Conservation (phyloP, 2,329 filamentous ascomycete genomes). For the Pyrenochaeta sp. region DNA sequence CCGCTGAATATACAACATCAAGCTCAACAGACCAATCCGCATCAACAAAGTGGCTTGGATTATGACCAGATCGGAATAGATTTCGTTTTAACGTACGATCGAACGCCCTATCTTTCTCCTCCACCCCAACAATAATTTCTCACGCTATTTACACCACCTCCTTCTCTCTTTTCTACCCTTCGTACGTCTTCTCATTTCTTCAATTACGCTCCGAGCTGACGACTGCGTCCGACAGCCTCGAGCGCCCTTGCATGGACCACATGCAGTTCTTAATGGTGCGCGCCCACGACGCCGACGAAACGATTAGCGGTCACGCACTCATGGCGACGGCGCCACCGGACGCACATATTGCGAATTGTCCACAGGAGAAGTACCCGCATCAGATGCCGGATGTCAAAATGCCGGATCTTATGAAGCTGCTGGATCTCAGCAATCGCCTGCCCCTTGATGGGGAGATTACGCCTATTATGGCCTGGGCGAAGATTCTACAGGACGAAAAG, state of each 20-base stretch:
- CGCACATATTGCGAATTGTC: constrained; percentile 64
- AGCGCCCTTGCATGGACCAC: constrained; percentile 93
- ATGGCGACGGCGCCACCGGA: constrained; percentile 92
- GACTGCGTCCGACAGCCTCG: constrained; percentile 67
- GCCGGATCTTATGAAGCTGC: constrained; percentile 78
- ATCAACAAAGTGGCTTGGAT: constrained; percentile 62
- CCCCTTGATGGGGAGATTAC: constrained; percentile 91
- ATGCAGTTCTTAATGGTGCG: constrained; percentile 77
- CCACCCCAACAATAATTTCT: constrained; percentile 49
- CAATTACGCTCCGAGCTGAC: constrained; percentile 42
- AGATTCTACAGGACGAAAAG: constrained; percentile 69
- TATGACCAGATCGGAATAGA: constrained; percentile 87
- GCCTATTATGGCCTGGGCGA: constrained; percentile 93
- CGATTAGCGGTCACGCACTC: constrained; percentile 82
- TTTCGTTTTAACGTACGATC: constrained; percentile 89
- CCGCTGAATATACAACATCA: constrained; percentile 26
- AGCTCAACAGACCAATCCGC: constrained; percentile 27
- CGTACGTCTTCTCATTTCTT: constrained; percentile 38
- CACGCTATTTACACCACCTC: constrained; percentile 24
- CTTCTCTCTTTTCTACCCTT: constrained; percentile 23
- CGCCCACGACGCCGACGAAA: constrained; percentile 62
- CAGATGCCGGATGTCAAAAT: constrained; percentile 80
- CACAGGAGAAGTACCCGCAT: constrained; percentile 66
- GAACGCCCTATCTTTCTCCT: constrained; percentile 66
- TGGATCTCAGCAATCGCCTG: constrained; percentile 83